Conservation (phyloP, 1,284 basidiomycete species). For the Moesziomyces sp. region DNA sequence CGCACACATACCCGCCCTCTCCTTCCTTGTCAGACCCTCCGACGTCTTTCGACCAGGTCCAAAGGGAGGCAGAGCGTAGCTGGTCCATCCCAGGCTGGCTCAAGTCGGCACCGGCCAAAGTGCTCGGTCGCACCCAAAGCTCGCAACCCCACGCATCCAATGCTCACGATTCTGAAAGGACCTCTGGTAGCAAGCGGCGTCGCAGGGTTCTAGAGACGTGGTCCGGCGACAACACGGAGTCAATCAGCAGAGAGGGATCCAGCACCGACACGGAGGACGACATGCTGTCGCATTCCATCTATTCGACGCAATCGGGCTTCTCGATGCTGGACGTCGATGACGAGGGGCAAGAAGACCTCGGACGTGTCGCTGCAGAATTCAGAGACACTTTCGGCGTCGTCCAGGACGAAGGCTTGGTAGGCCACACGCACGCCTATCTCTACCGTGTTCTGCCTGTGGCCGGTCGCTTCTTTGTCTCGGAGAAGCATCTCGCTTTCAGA, state of each 20-base stretch:
- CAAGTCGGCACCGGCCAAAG: slow-evolving; percentile 32
- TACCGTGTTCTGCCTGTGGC: slow-evolving; percentile 57
- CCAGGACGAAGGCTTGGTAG: slow-evolving; percentile 43
- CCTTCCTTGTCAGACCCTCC: slow-evolving; percentile 34
- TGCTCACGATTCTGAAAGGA: not conserved
- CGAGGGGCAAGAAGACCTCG: slow-evolving; percentile 13
- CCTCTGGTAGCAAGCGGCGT: slow-evolving; percentile 3
- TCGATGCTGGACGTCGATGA: slow-evolving; percentile 44
- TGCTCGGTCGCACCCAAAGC: slow-evolving; percentile 24
- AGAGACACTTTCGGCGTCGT: slow-evolving; percentile 45
- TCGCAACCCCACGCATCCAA: not conserved
- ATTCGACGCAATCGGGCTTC: slow-evolving; percentile 37
- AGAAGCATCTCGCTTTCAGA: slow-evolving; percentile 59
- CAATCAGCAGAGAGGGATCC: slow-evolving; percentile 22
- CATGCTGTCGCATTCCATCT: slow-evolving; percentile 22
- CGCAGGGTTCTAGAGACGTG: slow-evolving; percentile 45
- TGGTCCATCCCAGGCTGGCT: slow-evolving; percentile 50
- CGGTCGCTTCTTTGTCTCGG: slow-evolving; percentile 55
- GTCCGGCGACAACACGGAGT: slow-evolving; percentile 24
- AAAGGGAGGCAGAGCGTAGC: slow-evolving; percentile 44
- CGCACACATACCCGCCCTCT: slow-evolving; percentile 45
- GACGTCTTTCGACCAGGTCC: slow-evolving; percentile 31
- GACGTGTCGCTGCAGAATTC: slow-evolving; percentile 28
- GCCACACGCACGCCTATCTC: slow-evolving; percentile 50
- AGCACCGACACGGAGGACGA: slow-evolving; percentile 39